These are phyloP conservation scores for Caloboletus inedulis DNA, from an alignment of 1,284 basidiomycete genomes.

Conservation along the genomic window DNA sequence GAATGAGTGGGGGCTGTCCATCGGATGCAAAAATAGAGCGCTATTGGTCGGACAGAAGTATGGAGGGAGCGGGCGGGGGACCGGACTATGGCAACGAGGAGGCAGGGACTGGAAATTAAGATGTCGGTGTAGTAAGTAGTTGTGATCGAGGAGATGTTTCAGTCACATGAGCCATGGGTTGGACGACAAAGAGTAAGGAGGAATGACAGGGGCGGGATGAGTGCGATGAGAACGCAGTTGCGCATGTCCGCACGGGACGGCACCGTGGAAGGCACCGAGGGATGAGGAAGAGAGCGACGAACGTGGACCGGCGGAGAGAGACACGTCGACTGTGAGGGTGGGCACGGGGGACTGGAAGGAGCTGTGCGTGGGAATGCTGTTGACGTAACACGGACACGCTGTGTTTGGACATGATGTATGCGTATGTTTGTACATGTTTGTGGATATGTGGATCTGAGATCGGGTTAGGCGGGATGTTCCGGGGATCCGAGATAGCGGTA, in stretches of 20 bases:
- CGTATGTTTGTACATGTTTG: constrained; percentile 8
- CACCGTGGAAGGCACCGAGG: constrained; percentile 11
- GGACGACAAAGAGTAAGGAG: background rate
- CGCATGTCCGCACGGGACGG: constrained; percentile 11
- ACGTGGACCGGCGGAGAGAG: constrained; percentile 14
- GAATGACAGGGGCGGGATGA: too few species aligned
- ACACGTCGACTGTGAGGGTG: background rate
- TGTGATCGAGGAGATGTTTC: too few species aligned
- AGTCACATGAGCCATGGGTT: too few species aligned
- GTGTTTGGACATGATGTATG: constrained; percentile 26
- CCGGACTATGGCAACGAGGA: background rate
- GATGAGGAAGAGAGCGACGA: background rate
- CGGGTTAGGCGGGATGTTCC: constrained; percentile 33
- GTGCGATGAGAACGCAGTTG: constrained; percentile 19
- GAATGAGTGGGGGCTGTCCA: constrained; percentile 10
- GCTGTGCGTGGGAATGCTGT: constrained; percentile 33
- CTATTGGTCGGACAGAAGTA: too few species aligned
- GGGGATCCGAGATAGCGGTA: constrained; percentile 33
- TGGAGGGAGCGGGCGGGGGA: background rate
- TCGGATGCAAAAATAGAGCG: constrained; percentile 11
- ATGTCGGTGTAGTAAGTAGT: too few species aligned
- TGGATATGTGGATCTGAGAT: constrained; percentile 33
- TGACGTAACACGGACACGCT: constrained; percentile 35
- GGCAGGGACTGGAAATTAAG: too few species aligned
- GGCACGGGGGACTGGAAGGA: constrained; percentile 6